These are phyloP conservation scores for Chrysanthemum seticuspe DNA, from an alignment of 129 eudicot genomes.

Conservation along the genomic window DNA sequence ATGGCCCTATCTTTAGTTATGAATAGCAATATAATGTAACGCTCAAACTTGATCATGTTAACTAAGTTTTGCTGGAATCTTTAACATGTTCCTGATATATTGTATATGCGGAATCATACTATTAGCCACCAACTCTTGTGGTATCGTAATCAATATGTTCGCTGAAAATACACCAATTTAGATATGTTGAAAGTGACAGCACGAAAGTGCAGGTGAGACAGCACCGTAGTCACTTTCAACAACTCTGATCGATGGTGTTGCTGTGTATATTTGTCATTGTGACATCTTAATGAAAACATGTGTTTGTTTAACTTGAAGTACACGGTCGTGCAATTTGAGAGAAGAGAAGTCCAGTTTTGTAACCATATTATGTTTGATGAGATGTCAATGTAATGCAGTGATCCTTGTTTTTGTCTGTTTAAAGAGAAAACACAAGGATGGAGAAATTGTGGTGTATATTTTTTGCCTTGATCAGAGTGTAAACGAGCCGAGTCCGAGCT, in stretches of 20 bases:
- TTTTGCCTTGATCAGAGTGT: too few relatives aligned
- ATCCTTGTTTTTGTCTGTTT: too few relatives aligned
- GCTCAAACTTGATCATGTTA: not conserved
- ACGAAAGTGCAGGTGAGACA: not conserved
- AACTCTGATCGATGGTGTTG: conserved; percentile 7
- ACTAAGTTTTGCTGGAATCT: not conserved
- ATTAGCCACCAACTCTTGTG: conserved; percentile 2
- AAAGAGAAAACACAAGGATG: too few relatives aligned
- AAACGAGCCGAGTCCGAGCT: too few relatives aligned
- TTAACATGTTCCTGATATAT: conserved; percentile 2
- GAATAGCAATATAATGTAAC: not conserved
- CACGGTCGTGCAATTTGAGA: too few relatives aligned
- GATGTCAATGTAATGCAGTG: too few relatives aligned
- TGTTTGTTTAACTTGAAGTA: too few relatives aligned
- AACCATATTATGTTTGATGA: too few relatives aligned
- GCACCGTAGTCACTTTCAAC: not conserved
- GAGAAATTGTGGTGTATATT: too few relatives aligned
- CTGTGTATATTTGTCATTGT: not conserved
- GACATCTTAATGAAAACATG: too few relatives aligned
- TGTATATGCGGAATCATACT: not conserved
- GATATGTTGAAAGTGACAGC: not conserved
- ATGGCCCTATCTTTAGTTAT: not conserved
- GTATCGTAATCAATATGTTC: conserved; percentile 2
- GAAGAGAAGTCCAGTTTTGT: too few relatives aligned
- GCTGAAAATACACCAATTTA: not conserved